These are phyloP conservation scores for Cutaneotrichosporon sp. DNA, from an alignment of 1,284 basidiomycete genomes.

Conservation along the genomic window DNA sequence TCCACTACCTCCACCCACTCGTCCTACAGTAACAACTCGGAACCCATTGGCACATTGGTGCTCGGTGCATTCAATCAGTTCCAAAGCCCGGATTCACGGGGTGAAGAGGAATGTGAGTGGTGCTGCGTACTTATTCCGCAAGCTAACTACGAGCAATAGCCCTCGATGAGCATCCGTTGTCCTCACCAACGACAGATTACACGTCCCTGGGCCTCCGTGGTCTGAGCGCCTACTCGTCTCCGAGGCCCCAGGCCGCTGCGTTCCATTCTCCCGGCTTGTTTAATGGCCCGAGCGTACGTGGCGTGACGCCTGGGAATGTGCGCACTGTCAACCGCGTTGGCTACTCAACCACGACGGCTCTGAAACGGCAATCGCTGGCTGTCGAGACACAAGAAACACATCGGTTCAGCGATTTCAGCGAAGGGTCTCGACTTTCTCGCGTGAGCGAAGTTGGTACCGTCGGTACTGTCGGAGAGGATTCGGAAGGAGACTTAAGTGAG, in stretches of 20 bases:
- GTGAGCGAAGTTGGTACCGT: not conserved
- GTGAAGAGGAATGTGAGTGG: too few species aligned
- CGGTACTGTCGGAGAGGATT: not conserved
- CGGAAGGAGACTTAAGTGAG: not conserved
- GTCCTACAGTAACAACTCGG: not conserved
- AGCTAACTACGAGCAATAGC: too few species aligned
- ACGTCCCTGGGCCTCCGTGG: too few species aligned
- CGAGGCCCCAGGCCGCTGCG: not conserved
- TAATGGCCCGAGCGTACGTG: not conserved
- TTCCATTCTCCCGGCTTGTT: not conserved
- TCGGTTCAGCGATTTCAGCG: too few species aligned
- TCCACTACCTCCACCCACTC: not conserved
- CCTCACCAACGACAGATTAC: too few species aligned
- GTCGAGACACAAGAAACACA: conserved; percentile 6
- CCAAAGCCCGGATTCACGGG: not conserved
- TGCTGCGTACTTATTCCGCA: too few species aligned
- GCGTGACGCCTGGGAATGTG: not conserved
- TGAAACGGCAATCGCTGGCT: conserved; percentile 5
- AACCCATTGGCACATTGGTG: not conserved
- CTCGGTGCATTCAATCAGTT: not conserved
- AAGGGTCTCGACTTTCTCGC: not conserved
- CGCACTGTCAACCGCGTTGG: conserved; percentile 1
- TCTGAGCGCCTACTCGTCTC: not conserved
- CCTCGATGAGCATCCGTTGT: too few species aligned
- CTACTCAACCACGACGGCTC: not conserved